Base-by-base conservation (phyloP, 768 basidiomycete genomes). In the Mycena vulgaris region DNA sequence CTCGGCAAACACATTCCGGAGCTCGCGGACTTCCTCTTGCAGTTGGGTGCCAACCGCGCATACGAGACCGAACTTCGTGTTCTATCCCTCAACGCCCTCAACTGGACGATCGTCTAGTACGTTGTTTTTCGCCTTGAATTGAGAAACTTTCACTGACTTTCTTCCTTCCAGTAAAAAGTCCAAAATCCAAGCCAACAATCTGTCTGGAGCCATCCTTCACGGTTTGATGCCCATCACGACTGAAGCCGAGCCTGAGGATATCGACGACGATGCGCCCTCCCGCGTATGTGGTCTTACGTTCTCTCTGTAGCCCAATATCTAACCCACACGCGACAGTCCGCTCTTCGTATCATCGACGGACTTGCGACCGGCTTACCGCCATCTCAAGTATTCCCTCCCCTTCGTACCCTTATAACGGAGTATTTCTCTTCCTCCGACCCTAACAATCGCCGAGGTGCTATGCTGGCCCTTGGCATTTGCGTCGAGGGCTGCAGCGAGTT, bases 401-500 rank as follows among this genome's bases (percentile, higher is more conserved):
- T 99, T 40, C 94, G 93, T 69, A 82, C 79, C 40, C 89, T 97
- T 74, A 94, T 99, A 63, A 87, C 92, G 70, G 88, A 93, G 64
- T 98, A 97, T 82, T 94, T 96, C 83, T 84, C 87, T 9, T 96
- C 95, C 2, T 81, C 90, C 9, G 92, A 98, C 73, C 88, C 95
- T 0, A 84, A 87, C 60, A 84, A 90, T 76, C 92, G 98, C 35
- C 96, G 97, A 61, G 94, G 95, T 55, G 97, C 96, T 10, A 92
- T 99, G 84, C 95, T 97, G 76, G 94, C 97, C 1, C 90, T 99
- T 57, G 98, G 98, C 72, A 95, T 99, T 57, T 90, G 92, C 51
- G 96, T 99, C 66, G 98, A 99, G 80, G 98, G 98, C 21, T 98
- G 97, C 85, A 95, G 93, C 83, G 97, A 99, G 85, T 99, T 85